A percentile compares a stretch with the other conserved stretches of the same genome.
phyloP scores from a whole-genome alignment of 768 basidiomycete genomes.

The Agaricus subrufescens region DNA sequence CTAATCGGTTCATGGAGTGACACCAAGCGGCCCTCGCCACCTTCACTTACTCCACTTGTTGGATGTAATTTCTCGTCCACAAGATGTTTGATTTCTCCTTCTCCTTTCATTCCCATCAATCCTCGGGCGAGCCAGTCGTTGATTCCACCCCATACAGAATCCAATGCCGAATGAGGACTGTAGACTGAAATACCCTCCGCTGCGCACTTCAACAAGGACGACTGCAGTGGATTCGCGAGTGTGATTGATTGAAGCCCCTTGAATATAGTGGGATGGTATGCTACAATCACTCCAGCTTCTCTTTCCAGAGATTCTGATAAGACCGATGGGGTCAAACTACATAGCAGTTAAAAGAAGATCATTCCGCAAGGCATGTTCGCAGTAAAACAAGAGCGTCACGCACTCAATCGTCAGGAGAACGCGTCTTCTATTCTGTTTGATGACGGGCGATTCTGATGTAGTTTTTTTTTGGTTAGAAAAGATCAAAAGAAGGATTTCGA shows the following conservation, averaged over 20 bases:
- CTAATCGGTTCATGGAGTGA: slow-evolving; percentile 50
- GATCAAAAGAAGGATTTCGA: slow-evolving; percentile 3
- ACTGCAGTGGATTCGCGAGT: slow-evolving; percentile 72
- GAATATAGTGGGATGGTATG: slow-evolving; percentile 88
- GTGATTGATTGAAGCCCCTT: slow-evolving; percentile 70
- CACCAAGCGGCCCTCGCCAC: slow-evolving; percentile 69
- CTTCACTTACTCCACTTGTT: slow-evolving; percentile 31
- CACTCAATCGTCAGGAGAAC: slow-evolving; percentile 74
- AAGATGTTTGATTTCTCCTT: slow-evolving; percentile 32
- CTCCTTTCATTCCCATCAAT: slow-evolving; percentile 32
- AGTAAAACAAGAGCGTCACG: slow-evolving; percentile 11
- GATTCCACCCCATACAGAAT: slow-evolving; percentile 78
- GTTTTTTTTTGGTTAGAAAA: neutral
- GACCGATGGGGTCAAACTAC: slow-evolving; percentile 71
- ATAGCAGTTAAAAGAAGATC: slow-evolving; percentile 12
- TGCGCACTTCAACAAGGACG: slow-evolving; percentile 73
- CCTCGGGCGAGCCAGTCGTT: slow-evolving; percentile 85
- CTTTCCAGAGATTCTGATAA: slow-evolving; percentile 60
- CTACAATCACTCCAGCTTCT: slow-evolving; percentile 62
- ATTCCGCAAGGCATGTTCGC: neutral
- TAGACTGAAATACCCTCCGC: slow-evolving; percentile 84
- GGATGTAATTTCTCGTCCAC: slow-evolving; percentile 36
- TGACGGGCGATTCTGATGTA: slow-evolving; percentile 48
- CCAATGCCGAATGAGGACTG: slow-evolving; percentile 85
- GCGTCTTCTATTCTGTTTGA: slow-evolving; percentile 37